phyloP scores from a whole-genome alignment of 2,329 filamentous ascomycete species.

The Talaromyces amestolkiae region DNA sequence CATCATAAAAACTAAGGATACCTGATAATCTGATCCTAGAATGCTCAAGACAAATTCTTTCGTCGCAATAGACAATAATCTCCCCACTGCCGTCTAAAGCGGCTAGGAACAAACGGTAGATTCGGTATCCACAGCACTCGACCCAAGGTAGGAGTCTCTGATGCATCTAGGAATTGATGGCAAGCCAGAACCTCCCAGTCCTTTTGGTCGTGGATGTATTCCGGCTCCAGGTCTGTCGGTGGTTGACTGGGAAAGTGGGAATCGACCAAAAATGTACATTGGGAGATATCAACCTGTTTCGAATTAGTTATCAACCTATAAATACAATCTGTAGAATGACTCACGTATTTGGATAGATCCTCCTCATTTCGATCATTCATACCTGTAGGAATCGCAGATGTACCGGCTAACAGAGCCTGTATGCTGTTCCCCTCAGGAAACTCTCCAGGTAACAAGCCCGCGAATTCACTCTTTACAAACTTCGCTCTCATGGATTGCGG shows the following conservation, averaged over 20 bases:
- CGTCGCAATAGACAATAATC: constrained; percentile 78
- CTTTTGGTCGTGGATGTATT: constrained; percentile 70
- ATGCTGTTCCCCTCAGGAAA: constrained; percentile 72
- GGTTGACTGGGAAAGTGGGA: constrained; percentile 67
- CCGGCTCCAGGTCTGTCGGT: constrained; percentile 69
- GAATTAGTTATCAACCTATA: neutral
- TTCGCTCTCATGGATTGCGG: constrained; percentile 80
- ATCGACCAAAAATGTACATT: constrained; percentile 83
- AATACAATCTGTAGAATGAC: constrained; percentile 25
- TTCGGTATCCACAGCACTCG: constrained; percentile 81
- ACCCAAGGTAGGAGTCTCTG: constrained; percentile 68
- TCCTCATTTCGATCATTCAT: constrained; percentile 93
- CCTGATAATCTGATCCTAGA: no score
- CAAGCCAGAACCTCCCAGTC: constrained; percentile 78
- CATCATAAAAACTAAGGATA: no score
- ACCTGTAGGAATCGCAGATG: constrained; percentile 74
- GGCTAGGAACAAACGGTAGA: constrained; percentile 64
- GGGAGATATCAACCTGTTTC: constrained; percentile 60
- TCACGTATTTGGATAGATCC: constrained; percentile 80
- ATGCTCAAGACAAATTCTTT: neutral
- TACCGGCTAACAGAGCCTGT: constrained; percentile 75
- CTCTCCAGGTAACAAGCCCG: constrained; percentile 82
- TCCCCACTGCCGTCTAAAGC: constrained; percentile 75
- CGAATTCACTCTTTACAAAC: constrained; percentile 88
- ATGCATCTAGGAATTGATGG: constrained; percentile 74